A percentile compares a stretch with the other conserved stretches of the same genome.
phyloP scores from a whole-genome alignment of 148 eudicot species.

The Pouteria glomerata region DNA sequence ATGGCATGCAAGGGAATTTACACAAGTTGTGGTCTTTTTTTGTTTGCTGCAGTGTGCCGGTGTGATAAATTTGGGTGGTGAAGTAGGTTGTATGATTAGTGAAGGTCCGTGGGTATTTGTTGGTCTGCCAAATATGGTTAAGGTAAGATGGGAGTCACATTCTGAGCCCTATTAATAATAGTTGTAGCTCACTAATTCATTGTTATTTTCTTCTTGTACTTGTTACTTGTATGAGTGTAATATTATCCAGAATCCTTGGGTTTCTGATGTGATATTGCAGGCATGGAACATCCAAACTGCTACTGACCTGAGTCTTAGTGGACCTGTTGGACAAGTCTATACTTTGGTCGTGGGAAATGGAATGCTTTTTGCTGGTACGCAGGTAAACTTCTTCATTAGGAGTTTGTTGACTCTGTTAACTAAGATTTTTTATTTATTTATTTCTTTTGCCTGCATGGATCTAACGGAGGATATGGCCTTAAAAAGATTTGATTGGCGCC shows the following conservation, averaged over 20 bases:
- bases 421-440: background rate
- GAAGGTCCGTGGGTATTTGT: conserved; percentile 99
- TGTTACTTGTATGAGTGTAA: background rate
- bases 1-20: background rate
- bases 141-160: conserved; percentile 45
- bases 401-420: background rate
- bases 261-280: conserved; percentile 30
- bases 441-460: no score
- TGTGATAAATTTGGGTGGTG: conserved; percentile 61
- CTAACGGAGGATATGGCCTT: no score
- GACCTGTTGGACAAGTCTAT: conserved; percentile 96
- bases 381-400: conserved; percentile 36
- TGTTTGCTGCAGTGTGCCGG: conserved; percentile 52
- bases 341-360: conserved; percentile 83
- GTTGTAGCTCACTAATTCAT: background rate
- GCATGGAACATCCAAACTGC: conserved; percentile 85
- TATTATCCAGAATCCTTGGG: background rate
- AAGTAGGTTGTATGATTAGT: conserved; percentile 87
- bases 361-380: conserved; percentile 82
- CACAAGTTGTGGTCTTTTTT: conserved; percentile 5
- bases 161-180: conserved; percentile 4
- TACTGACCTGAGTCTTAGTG: conserved; percentile 64
- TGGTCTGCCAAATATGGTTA: conserved; percentile 81
- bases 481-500: no score
- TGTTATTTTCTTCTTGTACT: background rate